phyloP scores from a whole-genome alignment of 2,329 filamentous ascomycete genomes.

The Coleophoma crateriformis region DNA sequence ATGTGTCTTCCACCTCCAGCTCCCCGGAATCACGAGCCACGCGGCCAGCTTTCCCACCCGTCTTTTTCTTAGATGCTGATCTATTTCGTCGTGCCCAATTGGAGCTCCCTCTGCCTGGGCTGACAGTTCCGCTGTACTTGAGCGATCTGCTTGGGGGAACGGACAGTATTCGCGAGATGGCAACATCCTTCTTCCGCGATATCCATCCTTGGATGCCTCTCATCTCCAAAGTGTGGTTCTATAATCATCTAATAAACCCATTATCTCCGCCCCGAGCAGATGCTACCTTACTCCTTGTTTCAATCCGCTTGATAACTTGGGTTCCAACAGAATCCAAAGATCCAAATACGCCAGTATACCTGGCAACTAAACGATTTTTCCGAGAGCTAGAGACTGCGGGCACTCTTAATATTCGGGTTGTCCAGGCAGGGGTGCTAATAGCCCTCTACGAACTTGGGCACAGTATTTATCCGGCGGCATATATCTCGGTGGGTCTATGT shows the following conservation, averaged over 20 bases:
- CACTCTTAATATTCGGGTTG: slow-evolving; percentile 18
- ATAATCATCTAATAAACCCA: slow-evolving; percentile 13
- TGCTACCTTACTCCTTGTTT: slow-evolving; percentile 22
- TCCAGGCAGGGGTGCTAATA: slow-evolving; percentile 27
- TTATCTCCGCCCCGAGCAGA: slow-evolving; percentile 17
- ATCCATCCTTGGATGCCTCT: slow-evolving; percentile 20
- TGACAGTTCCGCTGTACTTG: slow-evolving; percentile 1
- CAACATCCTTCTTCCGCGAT: slow-evolving; percentile 10
- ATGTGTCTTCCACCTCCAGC: too few species aligned
- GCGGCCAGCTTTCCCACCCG: not conserved
- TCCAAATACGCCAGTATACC: slow-evolving; percentile 18
- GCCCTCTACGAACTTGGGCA: slow-evolving; percentile 27
- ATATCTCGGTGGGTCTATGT: slow-evolving; percentile 17
- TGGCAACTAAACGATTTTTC: slow-evolving; percentile 22
- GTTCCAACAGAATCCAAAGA: not conserved
- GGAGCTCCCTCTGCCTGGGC: not conserved
- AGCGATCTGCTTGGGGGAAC: not conserved
- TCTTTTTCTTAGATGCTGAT: slow-evolving; percentile 3
- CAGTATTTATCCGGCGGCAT: slow-evolving; percentile 30
- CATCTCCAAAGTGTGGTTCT: slow-evolving; percentile 19
- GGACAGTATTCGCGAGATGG: slow-evolving; percentile 5
- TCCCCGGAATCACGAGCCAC: too few species aligned
- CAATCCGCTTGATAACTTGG: slow-evolving; percentile 21
- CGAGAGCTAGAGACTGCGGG: slow-evolving; percentile 19
- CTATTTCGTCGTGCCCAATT: slow-evolving; percentile 3